A percentile compares a stretch with the other conserved stretches of the same genome.
phyloP scores from a whole-genome alignment of 2,329 filamentous ascomycete genomes.

The Berkeleyomyces basicola region DNA sequence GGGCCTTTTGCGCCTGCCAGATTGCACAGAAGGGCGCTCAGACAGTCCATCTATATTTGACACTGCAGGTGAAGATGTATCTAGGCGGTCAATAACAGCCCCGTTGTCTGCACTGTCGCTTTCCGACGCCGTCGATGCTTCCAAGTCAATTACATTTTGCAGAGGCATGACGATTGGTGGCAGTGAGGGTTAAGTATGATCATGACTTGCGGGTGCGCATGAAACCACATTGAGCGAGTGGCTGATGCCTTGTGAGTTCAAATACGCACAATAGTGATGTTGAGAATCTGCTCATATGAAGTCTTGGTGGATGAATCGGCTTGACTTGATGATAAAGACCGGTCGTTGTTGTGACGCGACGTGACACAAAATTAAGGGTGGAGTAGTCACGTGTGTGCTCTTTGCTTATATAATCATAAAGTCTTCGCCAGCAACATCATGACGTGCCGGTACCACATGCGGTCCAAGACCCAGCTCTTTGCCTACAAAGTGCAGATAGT shows the following conservation, averaged over 20 bases:
- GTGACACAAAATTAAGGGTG: neutral
- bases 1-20: neutral
- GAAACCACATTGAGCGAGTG: neutral
- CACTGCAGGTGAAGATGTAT: neutral
- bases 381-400: neutral
- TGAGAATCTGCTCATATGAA: too few relatives aligned
- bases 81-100: neutral
- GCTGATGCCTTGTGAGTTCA: too few relatives aligned
- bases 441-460: too few relatives aligned
- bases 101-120: neutral
- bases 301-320: too few relatives aligned
- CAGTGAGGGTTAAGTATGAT: neutral
- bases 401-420: neutral
- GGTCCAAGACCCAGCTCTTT: too few relatives aligned
- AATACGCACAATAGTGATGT: too few relatives aligned
- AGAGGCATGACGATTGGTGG: neutral
- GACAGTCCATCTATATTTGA: neutral
- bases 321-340: too few relatives aligned
- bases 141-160: neutral
- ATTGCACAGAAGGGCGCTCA: neutral
- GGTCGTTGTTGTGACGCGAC: neutral
- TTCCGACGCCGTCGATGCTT: constrained; percentile 1
- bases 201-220: neutral
- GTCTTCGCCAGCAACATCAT: neutral
- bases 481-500: too few relatives aligned